These are phyloP conservation scores for Stereum hirsutum DNA, from an alignment of 1,284 basidiomycete species.

Conservation along the genomic window DNA sequence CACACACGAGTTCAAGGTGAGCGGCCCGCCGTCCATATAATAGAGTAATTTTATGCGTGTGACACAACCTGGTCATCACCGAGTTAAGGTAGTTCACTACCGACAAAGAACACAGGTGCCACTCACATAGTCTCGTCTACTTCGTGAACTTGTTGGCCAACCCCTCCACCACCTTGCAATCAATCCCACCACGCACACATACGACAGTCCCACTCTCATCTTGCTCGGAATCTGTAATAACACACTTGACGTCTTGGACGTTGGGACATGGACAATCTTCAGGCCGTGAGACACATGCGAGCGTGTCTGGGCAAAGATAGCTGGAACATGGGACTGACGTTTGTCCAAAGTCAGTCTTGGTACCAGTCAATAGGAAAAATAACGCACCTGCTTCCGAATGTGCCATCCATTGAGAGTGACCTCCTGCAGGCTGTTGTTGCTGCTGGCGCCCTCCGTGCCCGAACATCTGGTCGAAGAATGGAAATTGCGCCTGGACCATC, in stretches of 20 bases:
- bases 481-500: conserved; percentile 40
- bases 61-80: too few species aligned
- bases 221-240: conserved; percentile 27
- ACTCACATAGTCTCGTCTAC: too few species aligned
- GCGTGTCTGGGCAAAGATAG: conserved; percentile 18
- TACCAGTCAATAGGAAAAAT: not conserved
- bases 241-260: conserved; percentile 31
- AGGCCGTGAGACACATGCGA: conserved; percentile 28
- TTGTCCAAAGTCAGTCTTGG: not conserved
- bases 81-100: too few species aligned
- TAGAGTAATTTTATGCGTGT: too few species aligned
- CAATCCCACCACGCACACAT: conserved; percentile 27
- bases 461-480: conserved; percentile 60
- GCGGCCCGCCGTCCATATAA: not conserved
- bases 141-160: conserved; percentile 21
- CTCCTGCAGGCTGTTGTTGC: conserved; percentile 34
- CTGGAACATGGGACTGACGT: conserved; percentile 12
- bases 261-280: conserved; percentile 34
- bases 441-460: conserved; percentile 37
- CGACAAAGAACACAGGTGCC: too few species aligned
- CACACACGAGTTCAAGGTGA: not conserved
- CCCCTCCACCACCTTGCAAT: conserved; percentile 26
- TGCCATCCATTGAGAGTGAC: conserved; percentile 52
- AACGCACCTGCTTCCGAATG: conserved; percentile 36
- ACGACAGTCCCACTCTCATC: conserved; percentile 26